Evolutionary conservation across 2,329 filamentous ascomycete species (phyloP).

Genomic region (Helminthosporium solani): DNA sequence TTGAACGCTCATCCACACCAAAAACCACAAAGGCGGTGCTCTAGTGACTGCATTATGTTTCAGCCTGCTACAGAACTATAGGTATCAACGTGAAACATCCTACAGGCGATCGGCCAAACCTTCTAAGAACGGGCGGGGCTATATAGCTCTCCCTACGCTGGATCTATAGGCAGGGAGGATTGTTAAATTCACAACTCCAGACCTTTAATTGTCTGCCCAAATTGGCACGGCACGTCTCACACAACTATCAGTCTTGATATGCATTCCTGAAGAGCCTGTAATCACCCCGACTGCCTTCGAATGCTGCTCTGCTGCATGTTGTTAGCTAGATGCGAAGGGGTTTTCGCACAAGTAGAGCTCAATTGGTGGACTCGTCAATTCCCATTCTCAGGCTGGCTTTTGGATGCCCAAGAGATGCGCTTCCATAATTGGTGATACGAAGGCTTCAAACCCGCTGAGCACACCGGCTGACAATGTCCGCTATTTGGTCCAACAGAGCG

Average conservation of each 20-base stretch:
- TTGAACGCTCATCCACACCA: constrained; percentile 11
- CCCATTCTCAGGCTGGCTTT: background rate
- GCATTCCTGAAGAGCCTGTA: background rate
- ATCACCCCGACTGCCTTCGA: background rate
- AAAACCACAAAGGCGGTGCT: background rate
- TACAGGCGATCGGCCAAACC: background rate
- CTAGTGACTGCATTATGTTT: background rate
- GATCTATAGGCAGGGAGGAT: constrained; percentile 2
- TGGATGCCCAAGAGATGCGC: too few species aligned
- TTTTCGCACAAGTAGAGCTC: background rate
- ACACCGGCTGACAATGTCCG: too few species aligned
- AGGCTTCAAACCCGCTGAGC: too few species aligned
- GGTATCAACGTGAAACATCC: background rate
- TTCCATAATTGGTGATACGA: too few species aligned
- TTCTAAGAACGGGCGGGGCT: background rate
- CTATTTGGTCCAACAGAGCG: too few species aligned
- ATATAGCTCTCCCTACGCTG: background rate
- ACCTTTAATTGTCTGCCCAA: constrained; percentile 8
- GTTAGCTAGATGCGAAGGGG: constrained; percentile 1
- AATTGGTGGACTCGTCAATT: background rate
- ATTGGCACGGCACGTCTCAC: constrained; percentile 13
- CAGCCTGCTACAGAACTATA: too few species aligned
- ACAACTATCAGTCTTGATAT: background rate
- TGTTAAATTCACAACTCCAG: constrained; percentile 17
- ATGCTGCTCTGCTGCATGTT: background rate